Evolutionary conservation across 768 basidiomycete species (phyloP).

Genomic region (Galerina sulciceps): DNA sequence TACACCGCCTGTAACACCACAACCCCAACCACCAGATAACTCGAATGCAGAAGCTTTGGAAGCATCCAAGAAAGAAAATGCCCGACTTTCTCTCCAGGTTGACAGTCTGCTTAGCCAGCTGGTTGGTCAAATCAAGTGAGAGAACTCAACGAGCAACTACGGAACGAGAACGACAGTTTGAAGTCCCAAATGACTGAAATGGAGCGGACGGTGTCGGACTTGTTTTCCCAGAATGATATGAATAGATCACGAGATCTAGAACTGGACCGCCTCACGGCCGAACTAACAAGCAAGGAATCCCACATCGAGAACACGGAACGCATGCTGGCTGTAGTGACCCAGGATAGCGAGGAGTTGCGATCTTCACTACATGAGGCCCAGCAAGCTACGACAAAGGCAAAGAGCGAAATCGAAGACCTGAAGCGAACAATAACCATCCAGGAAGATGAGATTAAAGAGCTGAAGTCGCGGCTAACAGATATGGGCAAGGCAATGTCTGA

Average conservation of each 20-base stretch:
- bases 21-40: conserved; percentile 11
- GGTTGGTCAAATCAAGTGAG: conserved; percentile 27
- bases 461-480: conserved; percentile 32
- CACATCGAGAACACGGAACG: conserved; percentile 35
- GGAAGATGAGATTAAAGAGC: conserved; percentile 31
- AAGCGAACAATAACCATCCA: conserved; percentile 25
- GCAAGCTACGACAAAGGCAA: conserved; percentile 23
- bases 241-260: conserved; percentile 30
- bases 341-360: conserved; percentile 30
- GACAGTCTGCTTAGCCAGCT: conserved; percentile 31
- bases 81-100: conserved; percentile 29
- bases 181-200: conserved; percentile 31
- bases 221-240: conserved; percentile 26
- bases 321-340: conserved; percentile 30
- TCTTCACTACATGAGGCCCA: conserved; percentile 27
- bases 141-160: conserved; percentile 26
- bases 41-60: conserved; percentile 25
- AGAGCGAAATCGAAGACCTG: conserved; percentile 27
- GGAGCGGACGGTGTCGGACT: conserved; percentile 32
- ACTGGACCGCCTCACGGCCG: conserved; percentile 28
- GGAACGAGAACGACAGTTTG: conserved; percentile 28
- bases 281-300: conserved; percentile 24
- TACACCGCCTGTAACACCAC: conserved; percentile 1
- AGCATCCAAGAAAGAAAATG: conserved; percentile 31
- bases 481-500: conserved; percentile 36